A percentile compares a stretch with the other conserved stretches of the same genome.
Conservation (phyloP, 345 rosid genomes). For the Lumnitzera racemosa region DNA sequence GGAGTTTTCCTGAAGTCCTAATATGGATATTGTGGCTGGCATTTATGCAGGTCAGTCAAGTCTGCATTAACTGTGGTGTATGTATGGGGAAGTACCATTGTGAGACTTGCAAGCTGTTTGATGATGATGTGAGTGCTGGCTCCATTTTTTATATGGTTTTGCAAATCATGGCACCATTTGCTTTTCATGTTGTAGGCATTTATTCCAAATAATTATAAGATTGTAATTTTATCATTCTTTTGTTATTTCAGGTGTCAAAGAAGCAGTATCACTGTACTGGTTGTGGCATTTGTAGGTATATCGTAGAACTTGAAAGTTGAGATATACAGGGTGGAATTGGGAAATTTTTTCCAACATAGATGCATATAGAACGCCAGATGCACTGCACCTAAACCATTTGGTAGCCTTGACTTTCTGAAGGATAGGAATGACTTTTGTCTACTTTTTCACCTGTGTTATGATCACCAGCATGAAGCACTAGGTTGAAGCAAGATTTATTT, state of each 20-base stretch:
- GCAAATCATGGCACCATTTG: neutral
- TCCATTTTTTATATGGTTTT: neutral
- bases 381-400: too few relatives aligned
- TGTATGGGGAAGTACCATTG: slow-evolving; percentile 89
- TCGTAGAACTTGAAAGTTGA: neutral
- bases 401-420: too few relatives aligned
- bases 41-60: slow-evolving; percentile 49
- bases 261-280: slow-evolving; percentile 78
- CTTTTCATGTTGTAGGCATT: neutral
- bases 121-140: slow-evolving; percentile 66
- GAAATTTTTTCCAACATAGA: too few relatives aligned
- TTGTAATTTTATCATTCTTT: slow-evolving; percentile 1
- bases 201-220: neutral
- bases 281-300: slow-evolving; percentile 95
- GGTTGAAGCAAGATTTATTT: too few relatives aligned
- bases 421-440: too few relatives aligned
- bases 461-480: too few relatives aligned
- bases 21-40: slow-evolving; percentile 6
- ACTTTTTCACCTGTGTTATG: too few relatives aligned
- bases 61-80: slow-evolving; percentile 66
- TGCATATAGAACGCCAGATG: too few relatives aligned
- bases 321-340: too few relatives aligned
- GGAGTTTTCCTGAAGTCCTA: neutral
- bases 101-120: slow-evolving; percentile 64
- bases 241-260: slow-evolving; percentile 55